Evolutionary conservation across 352 stramenopile genomes (phyloP), one percentile per base, ranked within the genome.

Genomic region (Phytophthora foliorum): DNA sequence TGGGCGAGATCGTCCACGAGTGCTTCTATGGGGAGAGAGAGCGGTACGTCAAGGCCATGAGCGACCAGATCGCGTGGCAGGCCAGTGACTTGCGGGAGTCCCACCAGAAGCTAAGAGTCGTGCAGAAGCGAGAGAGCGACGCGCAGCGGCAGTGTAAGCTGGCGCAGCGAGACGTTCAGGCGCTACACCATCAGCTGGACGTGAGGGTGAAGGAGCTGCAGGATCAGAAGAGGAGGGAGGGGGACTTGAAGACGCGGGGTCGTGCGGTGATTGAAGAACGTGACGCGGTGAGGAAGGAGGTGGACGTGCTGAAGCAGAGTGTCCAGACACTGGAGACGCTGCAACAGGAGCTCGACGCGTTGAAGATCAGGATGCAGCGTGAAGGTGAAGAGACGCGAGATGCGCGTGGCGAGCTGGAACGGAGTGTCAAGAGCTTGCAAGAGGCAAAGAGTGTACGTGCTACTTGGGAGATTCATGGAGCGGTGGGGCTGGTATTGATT

Each of bases 11-110:
- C 57, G 69, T 94, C 7, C 67, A 82, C 17, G 83, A 93, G 60
- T 86, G 77, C 24, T 92, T 94, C 63, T 74, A 80, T 9, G 75
- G 86, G 24, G 83, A 92, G 51, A 76, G 83, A 19, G 85, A 94
- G 60, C 75, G 86, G n/a, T 93, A 90, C 63, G 76, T 94, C 57
- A 82, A 88, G 42, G 71, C 81, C 10, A 76, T 93, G 71, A 87
- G 72, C 49, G 82, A 91, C 44, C 84, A 93, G 58, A 75, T 89
- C 34, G 86, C 84, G 42, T 92, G 81, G 83, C 83, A 92, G 44
- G 84, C 84, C 21, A 89, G 74, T 29, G 78, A 90, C 42, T 39
- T 92, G 29, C 76, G 82, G n/a, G 81, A 90, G 36, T 52, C 69
- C 8, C 70, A 91, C 56, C 63, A 81, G 36, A 86, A 87, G 48